A percentile compares a stretch with the other conserved stretches of the same genome.
phyloP scores from a whole-genome alignment of 2,329 filamentous ascomycete genomes.

The Cladosporium sp. region DNA sequence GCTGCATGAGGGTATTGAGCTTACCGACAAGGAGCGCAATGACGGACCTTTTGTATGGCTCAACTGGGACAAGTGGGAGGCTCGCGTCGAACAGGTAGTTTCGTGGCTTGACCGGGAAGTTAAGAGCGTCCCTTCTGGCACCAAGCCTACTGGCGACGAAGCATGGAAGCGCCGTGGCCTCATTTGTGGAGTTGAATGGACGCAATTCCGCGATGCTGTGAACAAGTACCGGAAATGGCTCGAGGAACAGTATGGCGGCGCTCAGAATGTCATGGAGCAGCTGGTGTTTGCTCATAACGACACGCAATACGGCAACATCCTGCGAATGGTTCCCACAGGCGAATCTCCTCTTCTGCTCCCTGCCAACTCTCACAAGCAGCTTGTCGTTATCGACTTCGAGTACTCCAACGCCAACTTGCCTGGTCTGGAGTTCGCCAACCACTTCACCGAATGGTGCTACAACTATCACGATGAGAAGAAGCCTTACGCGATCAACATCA shows the following conservation, averaged over 20 bases:
- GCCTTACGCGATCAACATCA: constrained; percentile 64
- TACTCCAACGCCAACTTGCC: constrained; percentile 87
- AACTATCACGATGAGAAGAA: constrained; percentile 79
- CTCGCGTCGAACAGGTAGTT: constrained; percentile 62
- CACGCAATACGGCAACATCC: constrained; percentile 97
- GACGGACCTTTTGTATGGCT: constrained; percentile 81
- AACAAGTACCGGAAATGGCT: constrained; percentile 76
- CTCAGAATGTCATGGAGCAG: constrained; percentile 65
- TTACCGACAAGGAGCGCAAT: constrained; percentile 74
- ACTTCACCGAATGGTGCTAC: constrained; percentile 98
- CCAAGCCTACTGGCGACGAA: constrained; percentile 45
- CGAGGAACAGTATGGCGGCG: constrained; percentile 68
- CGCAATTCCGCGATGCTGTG: constrained; percentile 70
- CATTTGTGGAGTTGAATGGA: constrained; percentile 83
- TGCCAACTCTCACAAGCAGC: constrained; percentile 90
- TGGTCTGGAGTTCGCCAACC: constrained; percentile 92
- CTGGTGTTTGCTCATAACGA: constrained; percentile 98
- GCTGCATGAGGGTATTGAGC: constrained; percentile 87
- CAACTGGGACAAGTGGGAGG: constrained; percentile 93
- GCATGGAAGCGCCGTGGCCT: constrained; percentile 72
- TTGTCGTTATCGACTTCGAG: constrained; percentile 97
- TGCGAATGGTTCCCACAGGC: constrained; percentile 68
- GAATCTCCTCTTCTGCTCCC: constrained; percentile 86
- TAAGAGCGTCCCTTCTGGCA: constrained; percentile 42
- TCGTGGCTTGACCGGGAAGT: constrained; percentile 64